Evolutionary conservation across 2,329 filamentous ascomycete genomes (phyloP).

Genomic region (Epichloe festucae): DNA sequence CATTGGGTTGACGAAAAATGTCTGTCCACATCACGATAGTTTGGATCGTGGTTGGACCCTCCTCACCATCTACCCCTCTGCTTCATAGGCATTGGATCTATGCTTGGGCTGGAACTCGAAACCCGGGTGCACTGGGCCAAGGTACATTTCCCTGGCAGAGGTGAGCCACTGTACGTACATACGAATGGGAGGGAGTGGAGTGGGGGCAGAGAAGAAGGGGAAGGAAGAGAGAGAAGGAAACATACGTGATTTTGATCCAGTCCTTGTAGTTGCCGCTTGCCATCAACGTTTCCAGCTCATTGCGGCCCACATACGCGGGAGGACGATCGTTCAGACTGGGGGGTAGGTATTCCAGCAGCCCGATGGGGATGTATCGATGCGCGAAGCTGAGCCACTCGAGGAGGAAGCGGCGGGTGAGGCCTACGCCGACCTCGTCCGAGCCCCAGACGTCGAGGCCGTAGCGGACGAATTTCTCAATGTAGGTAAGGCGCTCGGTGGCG

Average conservation of each 20-base stretch:
- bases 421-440: conserved; percentile 85
- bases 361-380: conserved; percentile 81
- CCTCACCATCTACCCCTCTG: conserved; percentile 37
- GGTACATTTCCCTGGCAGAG: conserved; percentile 75
- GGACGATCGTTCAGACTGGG: conserved; percentile 82
- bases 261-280: conserved; percentile 86
- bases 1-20: not conserved
- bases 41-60: too few relatives aligned
- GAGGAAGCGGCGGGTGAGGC: conserved; percentile 80
- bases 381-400: conserved; percentile 94
- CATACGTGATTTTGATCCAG: conserved; percentile 96
- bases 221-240: conserved; percentile 8
- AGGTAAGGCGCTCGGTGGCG: conserved; percentile 68
- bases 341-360: conserved; percentile 76
- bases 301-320: conserved; percentile 67
- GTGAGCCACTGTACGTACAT: not conserved
- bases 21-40: not conserved
- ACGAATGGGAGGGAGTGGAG: not conserved
- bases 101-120: conserved; percentile 97
- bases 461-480: conserved; percentile 79
- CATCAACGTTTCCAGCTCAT: conserved; percentile 89
- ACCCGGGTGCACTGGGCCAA: conserved; percentile 76
- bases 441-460: conserved; percentile 94
- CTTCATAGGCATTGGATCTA: conserved; percentile 85
- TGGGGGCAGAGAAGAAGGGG: not conserved